Conservation (phyloP, 2,329 filamentous ascomycete genomes). For the Colletotrichum sp. region DNA sequence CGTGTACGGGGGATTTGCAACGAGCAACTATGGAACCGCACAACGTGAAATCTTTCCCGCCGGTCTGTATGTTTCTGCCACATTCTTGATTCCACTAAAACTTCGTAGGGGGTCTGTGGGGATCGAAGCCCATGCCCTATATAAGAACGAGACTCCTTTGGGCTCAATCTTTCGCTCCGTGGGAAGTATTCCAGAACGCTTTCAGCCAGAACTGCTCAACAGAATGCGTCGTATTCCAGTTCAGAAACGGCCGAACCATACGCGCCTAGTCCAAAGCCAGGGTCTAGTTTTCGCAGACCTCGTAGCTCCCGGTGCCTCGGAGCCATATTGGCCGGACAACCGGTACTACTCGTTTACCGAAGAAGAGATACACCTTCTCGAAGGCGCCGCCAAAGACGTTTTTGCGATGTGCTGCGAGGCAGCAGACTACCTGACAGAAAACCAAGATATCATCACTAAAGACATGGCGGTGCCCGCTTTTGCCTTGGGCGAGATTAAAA, state of each 20-base stretch:
- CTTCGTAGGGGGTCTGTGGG: not conserved
- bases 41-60: not conserved
- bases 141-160: not conserved
- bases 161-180: not conserved
- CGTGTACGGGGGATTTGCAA: not conserved
- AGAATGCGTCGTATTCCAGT: not conserved
- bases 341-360: not conserved
- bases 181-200: not conserved
- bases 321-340: slow-evolving; percentile 1
- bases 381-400: not conserved
- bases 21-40: not conserved
- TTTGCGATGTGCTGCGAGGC: slow-evolving; percentile 7
- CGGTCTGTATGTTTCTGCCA: not conserved
- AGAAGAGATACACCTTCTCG: not conserved
- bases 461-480: not conserved
- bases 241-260: not conserved
- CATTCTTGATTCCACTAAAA: not conserved
- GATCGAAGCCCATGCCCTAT: not conserved
- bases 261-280: not conserved
- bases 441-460: not conserved
- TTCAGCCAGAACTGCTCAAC: not conserved
- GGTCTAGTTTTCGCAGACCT: slow-evolving; percentile 1
- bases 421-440: not conserved
- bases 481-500: not conserved
- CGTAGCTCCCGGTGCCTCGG: not conserved